A percentile compares a stretch with the other conserved stretches of the same genome.
Conservation (phyloP, 1,139 yeast genomes). For the Yamadazyma spencermartinsiae region DNA sequence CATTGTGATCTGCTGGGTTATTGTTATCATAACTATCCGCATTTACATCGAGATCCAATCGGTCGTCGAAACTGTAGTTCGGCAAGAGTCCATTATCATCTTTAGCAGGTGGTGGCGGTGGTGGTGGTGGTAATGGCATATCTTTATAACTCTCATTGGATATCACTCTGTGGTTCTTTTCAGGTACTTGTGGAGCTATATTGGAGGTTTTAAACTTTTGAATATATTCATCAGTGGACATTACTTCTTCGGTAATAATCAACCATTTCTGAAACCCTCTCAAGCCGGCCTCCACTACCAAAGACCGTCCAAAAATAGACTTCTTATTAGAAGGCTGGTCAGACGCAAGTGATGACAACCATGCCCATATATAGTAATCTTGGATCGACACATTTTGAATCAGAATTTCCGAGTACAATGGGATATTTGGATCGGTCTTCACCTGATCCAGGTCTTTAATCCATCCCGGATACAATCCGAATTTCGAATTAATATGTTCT, state of each 20-base stretch:
- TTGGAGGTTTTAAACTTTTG: slow-evolving; percentile 21
- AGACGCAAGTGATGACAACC: slow-evolving; percentile 76
- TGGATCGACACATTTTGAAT: slow-evolving; percentile 70
- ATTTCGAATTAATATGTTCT: slow-evolving; percentile 41
- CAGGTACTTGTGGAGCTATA: slow-evolving; percentile 15
- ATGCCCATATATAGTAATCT: slow-evolving; percentile 89
- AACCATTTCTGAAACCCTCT: slow-evolving; percentile 86
- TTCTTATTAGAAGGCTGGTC: slow-evolving; percentile 71
- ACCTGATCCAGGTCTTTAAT: slow-evolving; percentile 21
- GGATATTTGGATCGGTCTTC: slow-evolving; percentile 30
- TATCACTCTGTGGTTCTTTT: slow-evolving; percentile 15
- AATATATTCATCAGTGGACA: slow-evolving; percentile 44
- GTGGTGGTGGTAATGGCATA: slow-evolving; percentile 37
- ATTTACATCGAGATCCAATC: slow-evolving; percentile 10
- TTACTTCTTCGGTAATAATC: slow-evolving; percentile 68
- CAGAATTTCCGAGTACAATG: slow-evolving; percentile 48
- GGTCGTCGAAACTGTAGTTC: slow-evolving; percentile 18
- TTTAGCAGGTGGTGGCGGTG: slow-evolving; percentile 28
- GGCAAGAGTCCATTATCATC: slow-evolving; percentile 20
- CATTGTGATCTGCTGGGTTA: slow-evolving; percentile 3
- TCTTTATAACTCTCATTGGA: slow-evolving; percentile 24
- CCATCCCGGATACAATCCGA: slow-evolving; percentile 48
- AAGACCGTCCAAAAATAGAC: slow-evolving; percentile 73
- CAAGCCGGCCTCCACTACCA: slow-evolving; percentile 70
- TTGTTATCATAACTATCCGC: slow-evolving; percentile 9